Evolutionary conservation across 2,329 filamentous ascomycete genomes (phyloP), one percentile per base, ranked within the genome.

Genomic region (Mariannaea elegans): DNA sequence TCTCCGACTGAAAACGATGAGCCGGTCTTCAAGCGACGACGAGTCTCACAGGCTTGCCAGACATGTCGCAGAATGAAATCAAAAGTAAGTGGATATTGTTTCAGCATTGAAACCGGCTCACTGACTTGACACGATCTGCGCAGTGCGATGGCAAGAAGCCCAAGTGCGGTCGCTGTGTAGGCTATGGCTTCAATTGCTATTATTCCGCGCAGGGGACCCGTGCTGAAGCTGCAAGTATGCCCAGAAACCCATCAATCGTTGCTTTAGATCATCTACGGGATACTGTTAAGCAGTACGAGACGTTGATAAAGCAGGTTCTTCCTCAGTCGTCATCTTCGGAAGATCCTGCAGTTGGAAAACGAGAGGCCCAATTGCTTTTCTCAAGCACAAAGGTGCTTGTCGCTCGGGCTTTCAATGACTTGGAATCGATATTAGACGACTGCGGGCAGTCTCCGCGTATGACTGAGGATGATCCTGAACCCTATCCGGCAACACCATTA

Each of bases 31-130:
- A 59, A 55, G 44, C 21, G 69, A 12, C 65, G 62, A 51, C 67
- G 69, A 5, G 65, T 71, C 16, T 64, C 66, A 13, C 63, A 66
- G 14, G 69, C 69, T 18, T 71, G 69, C 41, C 60, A 71, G 18
- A 65, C 60, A 18, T 71, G 69, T 53, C 64, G 68, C 9, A 21
- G 56, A 13, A 69, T 69, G 64, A 71, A 71, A 44, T 62, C 67
- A 54, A 71, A 71, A 64, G 67, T 65, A 19, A 29, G 64, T 42
- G 19, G 14, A 16, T 4, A 39, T 16, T 5, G 18, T 21, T 4
- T n/a, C n/a, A 6, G n/a, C 18, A 42, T 21, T 19, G 14, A 9
- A 8, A 23, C 2, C 7, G 5, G 18, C 21, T 39, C 14, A 10
- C 38, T 42, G 12, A 42, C 38, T 4, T n/a, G n/a, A 36, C 14